These are phyloP conservation scores for Abelmoschus esculentus DNA, from an alignment of 345 rosid genomes.

Conservation along the genomic window DNA sequence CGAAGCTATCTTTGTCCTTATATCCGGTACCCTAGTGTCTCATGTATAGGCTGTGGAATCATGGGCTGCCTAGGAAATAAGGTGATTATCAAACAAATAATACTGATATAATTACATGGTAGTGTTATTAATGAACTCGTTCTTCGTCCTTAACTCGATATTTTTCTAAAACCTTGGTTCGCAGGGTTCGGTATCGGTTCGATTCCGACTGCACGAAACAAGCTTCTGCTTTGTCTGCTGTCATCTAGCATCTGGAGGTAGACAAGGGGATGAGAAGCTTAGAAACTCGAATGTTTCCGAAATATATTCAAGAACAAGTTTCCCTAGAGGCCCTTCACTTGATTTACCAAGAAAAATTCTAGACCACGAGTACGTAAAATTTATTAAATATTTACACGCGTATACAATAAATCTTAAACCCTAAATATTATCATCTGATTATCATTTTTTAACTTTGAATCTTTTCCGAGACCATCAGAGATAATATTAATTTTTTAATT, in stretches of 20 bases:
- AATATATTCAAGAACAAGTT: conserved; percentile 54
- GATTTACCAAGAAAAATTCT: conserved; percentile 56
- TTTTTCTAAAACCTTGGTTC: background rate
- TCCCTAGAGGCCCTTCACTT: conserved; percentile 43
- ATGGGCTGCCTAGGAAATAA: conserved; percentile 82
- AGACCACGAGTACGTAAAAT: conserved; percentile 61
- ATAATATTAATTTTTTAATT: background rate
- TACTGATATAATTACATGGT: background rate
- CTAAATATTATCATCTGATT: conserved; percentile 2
- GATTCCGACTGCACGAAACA: conserved; percentile 60
- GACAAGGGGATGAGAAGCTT: conserved; percentile 56
- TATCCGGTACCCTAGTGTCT: conserved; percentile 48
- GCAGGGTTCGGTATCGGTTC: conserved; percentile 77
- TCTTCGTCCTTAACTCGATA: too few relatives aligned
- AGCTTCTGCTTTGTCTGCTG: conserved; percentile 73
- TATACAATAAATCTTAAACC: background rate
- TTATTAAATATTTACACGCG: background rate
- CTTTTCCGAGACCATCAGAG: conserved; percentile 22
- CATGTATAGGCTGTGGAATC: conserved; percentile 75
- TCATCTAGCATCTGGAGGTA: conserved; percentile 84
- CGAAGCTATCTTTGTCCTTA: conserved; percentile 44
- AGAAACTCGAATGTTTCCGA: conserved; percentile 63
- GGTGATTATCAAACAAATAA: conserved; percentile 23
- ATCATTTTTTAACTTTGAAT: conserved; percentile 16
- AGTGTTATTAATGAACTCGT: background rate